Conservation (phyloP, 2,329 filamentous ascomycete species). For the Phoma sp. region DNA sequence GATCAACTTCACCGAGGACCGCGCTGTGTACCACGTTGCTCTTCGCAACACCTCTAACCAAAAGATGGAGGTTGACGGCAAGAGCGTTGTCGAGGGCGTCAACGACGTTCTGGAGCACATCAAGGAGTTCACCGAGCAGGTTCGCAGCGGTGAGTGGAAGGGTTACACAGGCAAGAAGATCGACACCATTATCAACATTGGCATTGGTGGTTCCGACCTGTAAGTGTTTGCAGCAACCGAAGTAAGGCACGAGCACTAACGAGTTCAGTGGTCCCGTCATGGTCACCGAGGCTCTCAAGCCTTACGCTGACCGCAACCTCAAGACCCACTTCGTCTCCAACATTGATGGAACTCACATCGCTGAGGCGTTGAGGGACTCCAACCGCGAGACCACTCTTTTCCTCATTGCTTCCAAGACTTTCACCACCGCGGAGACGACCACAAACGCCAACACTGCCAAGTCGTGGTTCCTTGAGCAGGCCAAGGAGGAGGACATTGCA, state of each 20-base stretch:
- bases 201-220: constrained; percentile 98
- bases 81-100: constrained; percentile 94
- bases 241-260: constrained; percentile 28
- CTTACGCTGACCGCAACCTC: constrained; percentile 84
- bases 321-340: constrained; percentile 99
- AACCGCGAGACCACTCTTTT: constrained; percentile 99
- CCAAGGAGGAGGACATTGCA: constrained; percentile 80
- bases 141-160: constrained; percentile 95
- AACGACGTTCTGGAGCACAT: constrained; percentile 93
- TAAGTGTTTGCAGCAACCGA: constrained; percentile 57
- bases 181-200: constrained; percentile 94
- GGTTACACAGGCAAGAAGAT: constrained; percentile 97
- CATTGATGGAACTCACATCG: constrained; percentile 98
- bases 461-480: constrained; percentile 89
- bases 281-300: constrained; percentile 97
- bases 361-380: constrained; percentile 85
- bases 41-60: constrained; percentile 88
- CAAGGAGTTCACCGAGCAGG: constrained; percentile 96
- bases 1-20: constrained; percentile 99
- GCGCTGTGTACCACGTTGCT: constrained; percentile 94
- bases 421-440: constrained; percentile 95
- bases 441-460: constrained; percentile 99
- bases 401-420: constrained; percentile 98
- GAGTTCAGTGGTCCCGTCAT: constrained; percentile 81
- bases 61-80: constrained; percentile 82